Evolutionary conservation across 352 stramenopile genomes (phyloP).

Genomic region (Phytophthora pini): DNA sequence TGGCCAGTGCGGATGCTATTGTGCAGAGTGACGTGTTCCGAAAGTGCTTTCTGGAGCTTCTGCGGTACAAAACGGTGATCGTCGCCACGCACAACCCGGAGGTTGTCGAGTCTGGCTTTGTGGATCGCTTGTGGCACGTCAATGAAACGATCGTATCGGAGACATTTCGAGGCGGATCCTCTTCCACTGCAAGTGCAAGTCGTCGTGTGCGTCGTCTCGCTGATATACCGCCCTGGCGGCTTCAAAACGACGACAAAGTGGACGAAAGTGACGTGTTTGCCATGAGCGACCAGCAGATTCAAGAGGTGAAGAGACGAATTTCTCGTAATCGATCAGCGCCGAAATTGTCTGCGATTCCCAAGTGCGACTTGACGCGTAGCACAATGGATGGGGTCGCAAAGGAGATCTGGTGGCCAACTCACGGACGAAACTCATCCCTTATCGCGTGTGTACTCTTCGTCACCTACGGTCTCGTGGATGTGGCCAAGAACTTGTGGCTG

Average conservation of each 20-base stretch:
- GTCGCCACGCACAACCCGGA: constrained; percentile 93
- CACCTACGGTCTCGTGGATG: constrained; percentile 31
- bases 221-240: constrained; percentile 44
- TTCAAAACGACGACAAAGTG: constrained; percentile 7
- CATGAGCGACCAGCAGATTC: constrained; percentile 12
- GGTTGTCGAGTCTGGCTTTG: constrained; percentile 47
- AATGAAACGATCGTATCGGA: constrained; percentile 32
- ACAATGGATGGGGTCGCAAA: constrained; percentile 28
- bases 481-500: constrained; percentile 47
- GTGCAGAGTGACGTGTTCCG: constrained; percentile 55
- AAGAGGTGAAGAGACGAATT: constrained; percentile 17
- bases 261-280: constrained; percentile 15
- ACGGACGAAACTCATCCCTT: constrained; percentile 18
- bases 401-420: constrained; percentile 32
- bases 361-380: constrained; percentile 19
- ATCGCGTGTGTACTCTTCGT: constrained; percentile 26
- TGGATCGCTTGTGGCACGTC: constrained; percentile 42
- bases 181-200: constrained; percentile 13
- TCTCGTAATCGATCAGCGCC: constrained; percentile 1
- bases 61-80: constrained; percentile 67
- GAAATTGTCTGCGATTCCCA: constrained; percentile 11
- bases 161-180: constrained; percentile 16
- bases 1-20: constrained; percentile 42
- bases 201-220: constrained; percentile 37
- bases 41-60: constrained; percentile 47